Evolutionary conservation across 495 filamentous ascomycete genomes (phyloP), one percentile per base, ranked within the genome.

Genomic region (Ramalina intermedia): DNA sequence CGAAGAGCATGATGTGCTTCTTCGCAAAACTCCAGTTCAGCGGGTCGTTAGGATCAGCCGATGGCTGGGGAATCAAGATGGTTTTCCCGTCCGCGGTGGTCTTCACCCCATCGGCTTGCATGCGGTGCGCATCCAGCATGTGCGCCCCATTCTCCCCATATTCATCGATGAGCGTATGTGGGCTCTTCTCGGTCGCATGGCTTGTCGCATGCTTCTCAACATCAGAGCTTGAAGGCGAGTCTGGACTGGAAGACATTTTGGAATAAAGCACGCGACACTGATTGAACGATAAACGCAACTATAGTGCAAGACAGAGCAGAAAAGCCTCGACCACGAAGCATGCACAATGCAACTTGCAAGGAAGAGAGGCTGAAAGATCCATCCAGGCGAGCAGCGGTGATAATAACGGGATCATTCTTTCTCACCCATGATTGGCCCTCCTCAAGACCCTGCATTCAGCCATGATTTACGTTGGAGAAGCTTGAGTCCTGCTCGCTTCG

Each of bases 11-110:
- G 18, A 72, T 14, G 46, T 76, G 66, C 57, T 81, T 82, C 53
- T 66, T 73, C 16, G 49, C 52, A 51, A 57, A 58, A 33, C 52
- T 62, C 78, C 78, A 82, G 55, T 80, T 81, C 29, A 83, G 61
- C 0, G 78, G 78, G 53, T 82, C 79, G 43, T 73, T 63, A 0
- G 69, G 65, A 46, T 78, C 70, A 42, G 65, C 62, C 47, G 64
- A 70, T 1, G 79, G 78, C 59, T 82, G 76, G 0, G 78, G 79
- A 40, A 80, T 78, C 8, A 57, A 42, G 4, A 53, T 43, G 3
- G 47, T 53, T 27, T 43, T 43, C 23, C 43, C 37, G 23, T 55
- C 53, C 1, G 42, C 16, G 6, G 45, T 39, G 18, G 48, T 50
- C 16, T 50, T 24, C 21, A 50, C 17, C 11, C 26, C 37, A 9